These are phyloP conservation scores for Globisporangium iwayamae DNA, from an alignment of 352 stramenopile species.

Conservation along the genomic window DNA sequence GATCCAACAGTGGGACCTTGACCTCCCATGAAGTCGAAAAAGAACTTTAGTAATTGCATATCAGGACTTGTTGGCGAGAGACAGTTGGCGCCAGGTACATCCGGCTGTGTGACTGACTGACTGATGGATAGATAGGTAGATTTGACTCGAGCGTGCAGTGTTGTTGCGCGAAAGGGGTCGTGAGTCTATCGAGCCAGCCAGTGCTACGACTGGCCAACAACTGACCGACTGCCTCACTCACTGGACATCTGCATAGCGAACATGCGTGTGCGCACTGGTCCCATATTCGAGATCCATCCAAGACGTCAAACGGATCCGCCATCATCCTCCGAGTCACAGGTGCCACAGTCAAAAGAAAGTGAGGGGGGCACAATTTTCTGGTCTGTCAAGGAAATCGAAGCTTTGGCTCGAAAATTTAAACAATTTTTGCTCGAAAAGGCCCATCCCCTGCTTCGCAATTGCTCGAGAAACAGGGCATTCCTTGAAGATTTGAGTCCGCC, in stretches of 20 bases:
- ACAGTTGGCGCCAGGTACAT: slow-evolving; percentile 11
- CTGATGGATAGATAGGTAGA: slow-evolving; percentile 4
- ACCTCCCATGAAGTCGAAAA: not conserved
- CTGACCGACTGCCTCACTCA: not conserved
- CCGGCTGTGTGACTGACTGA: not conserved
- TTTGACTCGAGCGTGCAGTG: not conserved
- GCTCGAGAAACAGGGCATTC: not conserved
- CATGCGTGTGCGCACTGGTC: not conserved
- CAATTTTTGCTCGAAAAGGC: not conserved
- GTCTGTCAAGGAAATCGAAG: slow-evolving; percentile 1
- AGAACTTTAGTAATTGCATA: slow-evolving; percentile 3
- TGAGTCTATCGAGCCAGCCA: not conserved
- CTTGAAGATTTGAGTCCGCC: slow-evolving; percentile 1
- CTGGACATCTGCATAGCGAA: not conserved
- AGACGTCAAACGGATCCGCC: not conserved
- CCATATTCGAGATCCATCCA: not conserved
- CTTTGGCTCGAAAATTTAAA: slow-evolving; percentile 6
- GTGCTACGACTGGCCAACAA: not conserved
- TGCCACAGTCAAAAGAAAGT: not conserved
- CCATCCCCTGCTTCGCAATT: not conserved
- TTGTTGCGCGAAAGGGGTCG: not conserved
- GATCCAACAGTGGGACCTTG: not conserved
- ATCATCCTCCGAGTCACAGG: not conserved
- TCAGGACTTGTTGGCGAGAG: slow-evolving; percentile 7
- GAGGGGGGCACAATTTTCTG: slow-evolving; percentile 1